Evolutionary conservation across 2,329 filamentous ascomycete species (phyloP), one percentile per base, ranked within the genome.

Genomic region (Exserohilum turcica): DNA sequence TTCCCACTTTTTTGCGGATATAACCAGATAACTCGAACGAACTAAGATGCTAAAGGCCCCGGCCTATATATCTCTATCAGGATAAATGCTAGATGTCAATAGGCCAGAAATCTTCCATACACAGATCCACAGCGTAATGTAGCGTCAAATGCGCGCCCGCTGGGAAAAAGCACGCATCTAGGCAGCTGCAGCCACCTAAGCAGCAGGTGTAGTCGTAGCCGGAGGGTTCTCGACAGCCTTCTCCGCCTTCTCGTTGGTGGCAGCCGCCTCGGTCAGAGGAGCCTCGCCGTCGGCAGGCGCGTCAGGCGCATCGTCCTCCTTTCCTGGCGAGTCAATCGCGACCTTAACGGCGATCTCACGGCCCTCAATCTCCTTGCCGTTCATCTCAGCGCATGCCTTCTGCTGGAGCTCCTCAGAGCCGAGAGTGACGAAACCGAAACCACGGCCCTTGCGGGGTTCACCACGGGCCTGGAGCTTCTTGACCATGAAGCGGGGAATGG

Each of bases 311-410:
- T 89, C 86, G 75, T 97, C 93, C 79, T 97, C 93, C 89, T 97
- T 99, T 80, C 95, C 93, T 63, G 94, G 94, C 84, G 92, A 97
- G 83, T 99, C 94, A 74, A 99, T 97, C 74, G 94, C 94, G 75
- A 99, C 92, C 90, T 99, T 99, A 85, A 99, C 94, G 63, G 94
- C 94, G 68, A 99, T 99, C 83, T 97, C 93, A 73, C 94, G 93
- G 63, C 93, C 94, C 78, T 97, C 94, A 66, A 99, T 94, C 77
- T 96, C 91, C 87, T 96, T 97, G 80, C 92, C 94, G 80, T 99
- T 97, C 94, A 99, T 99, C 84, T 99, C 94, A 47, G 81, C 75
- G 64, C 97, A 95, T 64, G 94, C 94, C 89, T 97, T 96, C 81
- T 95, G 87, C 84, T 99, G 94, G 72, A 93, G 80, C 79, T 96